phyloP scores from a whole-genome alignment of 495 filamentous ascomycete species.

The Talaromyces borbonicus region DNA sequence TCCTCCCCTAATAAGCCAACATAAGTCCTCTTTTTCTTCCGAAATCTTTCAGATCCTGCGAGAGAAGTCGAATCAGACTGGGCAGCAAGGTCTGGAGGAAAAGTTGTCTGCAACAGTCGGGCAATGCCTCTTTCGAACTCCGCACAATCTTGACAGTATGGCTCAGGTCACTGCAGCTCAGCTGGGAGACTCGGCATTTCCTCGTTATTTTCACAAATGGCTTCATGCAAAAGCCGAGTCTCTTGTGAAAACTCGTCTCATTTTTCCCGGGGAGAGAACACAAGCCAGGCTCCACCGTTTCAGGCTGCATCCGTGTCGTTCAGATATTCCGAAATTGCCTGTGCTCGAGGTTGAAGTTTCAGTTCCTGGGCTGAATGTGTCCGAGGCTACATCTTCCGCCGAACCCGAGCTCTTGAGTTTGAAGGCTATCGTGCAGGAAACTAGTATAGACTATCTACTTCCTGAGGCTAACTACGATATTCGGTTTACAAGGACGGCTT shows the following conservation, averaged over 20 bases:
- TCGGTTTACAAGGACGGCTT: slow-evolving; percentile 29
- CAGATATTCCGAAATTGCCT: slow-evolving; percentile 17
- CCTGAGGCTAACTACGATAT: slow-evolving; percentile 32
- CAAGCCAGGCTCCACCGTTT: slow-evolving; percentile 16
- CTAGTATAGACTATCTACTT: slow-evolving; percentile 31
- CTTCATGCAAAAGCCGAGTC: slow-evolving; percentile 18
- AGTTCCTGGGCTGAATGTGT: slow-evolving; percentile 3
- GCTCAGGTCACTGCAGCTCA: slow-evolving; percentile 19
- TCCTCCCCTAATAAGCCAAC: slow-evolving; percentile 23
- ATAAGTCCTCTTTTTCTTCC: slow-evolving; percentile 25
- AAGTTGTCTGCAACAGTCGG: slow-evolving; percentile 31
- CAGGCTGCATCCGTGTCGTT: slow-evolving; percentile 22
- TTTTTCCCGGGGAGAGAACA: slow-evolving; percentile 7
- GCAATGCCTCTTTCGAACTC: slow-evolving; percentile 25
- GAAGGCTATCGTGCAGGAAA: slow-evolving; percentile 22
- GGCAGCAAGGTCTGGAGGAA: slow-evolving; percentile 16
- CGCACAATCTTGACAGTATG: background rate
- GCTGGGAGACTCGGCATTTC: slow-evolving; percentile 22
- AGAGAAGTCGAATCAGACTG: background rate
- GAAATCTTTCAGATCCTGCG: slow-evolving; percentile 29
- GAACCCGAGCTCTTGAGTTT: slow-evolving; percentile 16
- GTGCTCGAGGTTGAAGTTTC: slow-evolving; percentile 26
- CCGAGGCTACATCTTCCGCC: background rate
- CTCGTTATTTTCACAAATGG: slow-evolving; percentile 23
- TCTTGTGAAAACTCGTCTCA: slow-evolving; percentile 20